These are phyloP conservation scores for Solanum chacoense DNA, from an alignment of 305 asterid species.

Conservation along the genomic window DNA sequence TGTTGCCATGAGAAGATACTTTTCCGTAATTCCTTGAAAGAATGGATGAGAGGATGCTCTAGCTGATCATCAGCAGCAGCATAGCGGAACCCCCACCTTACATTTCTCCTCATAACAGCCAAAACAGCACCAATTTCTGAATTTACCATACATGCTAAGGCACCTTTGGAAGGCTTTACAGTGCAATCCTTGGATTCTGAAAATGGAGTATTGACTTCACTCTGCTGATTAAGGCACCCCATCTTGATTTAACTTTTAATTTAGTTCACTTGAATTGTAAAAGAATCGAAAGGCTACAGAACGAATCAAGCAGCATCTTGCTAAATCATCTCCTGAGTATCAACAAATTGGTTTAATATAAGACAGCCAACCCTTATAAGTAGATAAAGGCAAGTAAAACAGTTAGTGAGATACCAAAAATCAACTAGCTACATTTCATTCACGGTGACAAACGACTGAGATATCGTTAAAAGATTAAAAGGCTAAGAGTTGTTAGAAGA, in stretches of 20 bases:
- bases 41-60: constrained; percentile 76
- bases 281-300: not conserved
- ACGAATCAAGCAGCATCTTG: constrained; percentile 1
- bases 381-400: not conserved
- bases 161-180: constrained; percentile 50
- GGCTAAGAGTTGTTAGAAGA: not conserved
- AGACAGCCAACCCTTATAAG: not conserved
- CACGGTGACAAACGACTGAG: not conserved
- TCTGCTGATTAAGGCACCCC: constrained; percentile 42
- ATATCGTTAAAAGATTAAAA: not conserved
- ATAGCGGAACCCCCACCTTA: constrained; percentile 90
- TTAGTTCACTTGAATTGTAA: not conserved
- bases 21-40: constrained; percentile 78
- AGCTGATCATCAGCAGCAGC: constrained; percentile 64
- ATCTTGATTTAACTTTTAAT: constrained; percentile 20
- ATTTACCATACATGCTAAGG: constrained; percentile 81
- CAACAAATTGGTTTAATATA: not conserved
- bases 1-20: constrained; percentile 74
- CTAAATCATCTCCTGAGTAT: not conserved
- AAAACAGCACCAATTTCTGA: constrained; percentile 95
- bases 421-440: not conserved
- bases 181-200: constrained; percentile 28
- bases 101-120: constrained; percentile 98
- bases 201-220: constrained; percentile 28
- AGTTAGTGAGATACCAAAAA: not conserved